These are phyloP conservation scores for Fusarium anthophilum DNA, from an alignment of 2,329 filamentous ascomycete species.

Conservation along the genomic window DNA sequence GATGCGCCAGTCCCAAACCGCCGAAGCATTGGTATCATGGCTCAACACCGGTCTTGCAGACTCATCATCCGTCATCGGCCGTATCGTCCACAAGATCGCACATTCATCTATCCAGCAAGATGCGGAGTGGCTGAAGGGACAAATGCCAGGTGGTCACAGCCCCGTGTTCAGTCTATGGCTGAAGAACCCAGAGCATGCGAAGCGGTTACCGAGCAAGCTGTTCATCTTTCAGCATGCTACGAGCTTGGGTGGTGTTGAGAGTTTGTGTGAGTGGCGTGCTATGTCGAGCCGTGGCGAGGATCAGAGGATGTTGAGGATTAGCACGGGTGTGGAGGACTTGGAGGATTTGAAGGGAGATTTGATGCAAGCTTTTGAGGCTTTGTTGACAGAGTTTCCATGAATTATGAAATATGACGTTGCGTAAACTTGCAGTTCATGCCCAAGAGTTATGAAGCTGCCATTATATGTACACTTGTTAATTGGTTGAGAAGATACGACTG, in stretches of 20 bases:
- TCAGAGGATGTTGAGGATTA: conserved; percentile 77
- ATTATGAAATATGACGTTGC: background rate
- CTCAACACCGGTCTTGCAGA: conserved; percentile 61
- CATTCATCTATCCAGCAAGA: conserved; percentile 75
- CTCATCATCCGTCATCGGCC: conserved; percentile 53
- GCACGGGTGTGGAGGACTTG: conserved; percentile 85
- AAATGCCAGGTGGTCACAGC: conserved; percentile 92
- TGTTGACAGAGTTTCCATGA: conserved; percentile 45
- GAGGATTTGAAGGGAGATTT: conserved; percentile 85
- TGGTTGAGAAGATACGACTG: background rate
- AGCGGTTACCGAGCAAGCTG: conserved; percentile 78
- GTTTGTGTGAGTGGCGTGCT: conserved; percentile 89
- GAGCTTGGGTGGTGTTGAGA: conserved; percentile 83
- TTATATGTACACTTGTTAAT: too few species aligned
- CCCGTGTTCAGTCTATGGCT: conserved; percentile 84
- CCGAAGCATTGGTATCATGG: conserved; percentile 76
- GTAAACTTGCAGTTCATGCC: too few species aligned
- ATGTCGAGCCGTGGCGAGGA: conserved; percentile 84
- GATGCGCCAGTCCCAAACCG: conserved; percentile 77
- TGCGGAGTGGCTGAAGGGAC: conserved; percentile 76
- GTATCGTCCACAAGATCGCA: conserved; percentile 12
- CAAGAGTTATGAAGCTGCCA: too few species aligned
- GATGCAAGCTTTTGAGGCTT: conserved; percentile 67
- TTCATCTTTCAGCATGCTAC: conserved; percentile 93
- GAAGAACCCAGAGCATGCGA: conserved; percentile 68